Conservation (phyloP, 192 early-diverging fungal genomes). For the Gamsiella multidivaricata region DNA sequence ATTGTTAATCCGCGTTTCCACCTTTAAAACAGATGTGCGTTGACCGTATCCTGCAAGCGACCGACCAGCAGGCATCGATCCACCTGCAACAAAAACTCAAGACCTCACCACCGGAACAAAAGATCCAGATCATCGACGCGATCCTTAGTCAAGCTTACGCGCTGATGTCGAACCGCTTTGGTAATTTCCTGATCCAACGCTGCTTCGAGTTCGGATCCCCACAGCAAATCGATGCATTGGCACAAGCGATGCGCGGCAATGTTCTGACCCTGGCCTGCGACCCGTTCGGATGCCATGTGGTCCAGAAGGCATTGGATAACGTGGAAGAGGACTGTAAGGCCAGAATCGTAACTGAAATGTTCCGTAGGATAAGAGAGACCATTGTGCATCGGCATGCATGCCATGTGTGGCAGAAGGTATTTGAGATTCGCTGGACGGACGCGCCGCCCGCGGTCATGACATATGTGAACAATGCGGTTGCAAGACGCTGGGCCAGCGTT, state of each 20-base stretch:
- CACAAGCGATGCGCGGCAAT: conserved; percentile 69
- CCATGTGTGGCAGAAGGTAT: conserved; percentile 85
- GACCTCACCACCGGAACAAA: conserved; percentile 60
- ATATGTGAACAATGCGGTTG: conserved; percentile 67
- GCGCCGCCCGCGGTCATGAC: conserved; percentile 65
- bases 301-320: conserved; percentile 78
- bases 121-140: conserved; percentile 68
- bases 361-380: conserved; percentile 71
- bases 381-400: conserved; percentile 81
- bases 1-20: no score
- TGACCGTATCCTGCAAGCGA: conserved; percentile 75
- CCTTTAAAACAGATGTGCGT: conserved; percentile 68
- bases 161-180: conserved; percentile 80
- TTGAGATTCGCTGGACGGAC: conserved; percentile 73
- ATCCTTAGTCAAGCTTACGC: conserved; percentile 65
- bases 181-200: conserved; percentile 81
- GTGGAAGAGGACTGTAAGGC: conserved; percentile 70
- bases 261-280: conserved; percentile 73
- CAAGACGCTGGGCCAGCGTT: conserved; percentile 71
- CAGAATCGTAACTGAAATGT: conserved; percentile 70
- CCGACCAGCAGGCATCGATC: conserved; percentile 80
- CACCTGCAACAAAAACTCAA: conserved; percentile 79
- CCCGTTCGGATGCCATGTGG: conserved; percentile 83
- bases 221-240: conserved; percentile 66
- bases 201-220: conserved; percentile 73